phyloP scores from a whole-genome alignment of 2,329 filamentous ascomycete genomes.

The Aspergillus vadensis region DNA sequence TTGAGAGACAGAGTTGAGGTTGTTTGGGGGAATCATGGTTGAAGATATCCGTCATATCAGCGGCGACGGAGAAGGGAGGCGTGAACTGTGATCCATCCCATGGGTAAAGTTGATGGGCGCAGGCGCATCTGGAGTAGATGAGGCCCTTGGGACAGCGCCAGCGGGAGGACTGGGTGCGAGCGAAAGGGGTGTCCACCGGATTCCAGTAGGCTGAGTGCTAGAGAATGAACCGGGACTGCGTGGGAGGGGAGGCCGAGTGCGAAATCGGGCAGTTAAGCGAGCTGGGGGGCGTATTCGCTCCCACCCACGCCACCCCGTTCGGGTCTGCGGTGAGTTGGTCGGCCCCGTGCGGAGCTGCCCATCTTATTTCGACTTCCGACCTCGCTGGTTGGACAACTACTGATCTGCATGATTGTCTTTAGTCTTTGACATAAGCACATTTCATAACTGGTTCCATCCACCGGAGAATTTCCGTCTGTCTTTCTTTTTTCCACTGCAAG shows the following conservation, averaged over 20 bases:
- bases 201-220: constrained; percentile 35
- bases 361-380: constrained; percentile 10
- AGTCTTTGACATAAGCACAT: too few relatives aligned
- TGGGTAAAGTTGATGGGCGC: not conserved
- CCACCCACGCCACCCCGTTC: constrained; percentile 33
- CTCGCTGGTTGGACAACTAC: not conserved
- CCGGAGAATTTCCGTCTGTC: too few relatives aligned
- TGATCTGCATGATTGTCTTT: not conserved
- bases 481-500: not conserved
- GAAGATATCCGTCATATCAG: not conserved
- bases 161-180: constrained; percentile 33
- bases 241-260: constrained; percentile 18
- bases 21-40: not conserved
- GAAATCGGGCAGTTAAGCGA: constrained; percentile 25
- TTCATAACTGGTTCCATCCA: too few relatives aligned
- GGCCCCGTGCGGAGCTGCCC: constrained; percentile 12
- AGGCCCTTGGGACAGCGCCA: constrained; percentile 18
- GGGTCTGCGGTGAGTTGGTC: constrained; percentile 24
- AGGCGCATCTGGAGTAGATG: not conserved
- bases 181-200: constrained; percentile 30
- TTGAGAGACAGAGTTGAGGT: too few relatives aligned
- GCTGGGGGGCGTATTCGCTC: constrained; percentile 21
- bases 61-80: not conserved
- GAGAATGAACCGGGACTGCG: constrained; percentile 36
- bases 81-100: not conserved